Conservation (phyloP, 768 basidiomycete species). For the Mycena floridula region DNA sequence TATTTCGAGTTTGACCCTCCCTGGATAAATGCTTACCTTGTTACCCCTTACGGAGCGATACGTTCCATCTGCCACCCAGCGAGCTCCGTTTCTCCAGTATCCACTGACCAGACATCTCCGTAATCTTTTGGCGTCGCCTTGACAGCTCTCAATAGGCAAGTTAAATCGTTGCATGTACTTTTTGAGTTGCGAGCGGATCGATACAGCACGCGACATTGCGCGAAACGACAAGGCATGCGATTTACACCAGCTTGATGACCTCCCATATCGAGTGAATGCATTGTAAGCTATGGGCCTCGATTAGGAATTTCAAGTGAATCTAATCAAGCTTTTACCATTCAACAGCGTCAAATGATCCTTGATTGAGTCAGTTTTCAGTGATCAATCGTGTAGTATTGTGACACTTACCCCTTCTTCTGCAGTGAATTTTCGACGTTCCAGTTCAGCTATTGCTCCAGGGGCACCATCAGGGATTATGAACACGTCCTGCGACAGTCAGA, state of each 20-base stretch:
- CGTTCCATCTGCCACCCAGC: slow-evolving; percentile 89
- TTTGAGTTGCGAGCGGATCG: slow-evolving; percentile 90
- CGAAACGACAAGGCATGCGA: slow-evolving; percentile 89
- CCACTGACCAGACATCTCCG: slow-evolving; percentile 88
- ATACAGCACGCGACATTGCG: slow-evolving; percentile 88
- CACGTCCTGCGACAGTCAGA: slow-evolving; percentile 61
- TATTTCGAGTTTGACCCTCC: background rate
- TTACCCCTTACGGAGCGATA: slow-evolving; percentile 86
- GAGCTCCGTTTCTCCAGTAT: slow-evolving; percentile 91
- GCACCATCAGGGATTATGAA: slow-evolving; percentile 88
- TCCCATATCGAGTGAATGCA: slow-evolving; percentile 78
- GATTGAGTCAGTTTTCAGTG: background rate
- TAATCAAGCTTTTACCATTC: slow-evolving; percentile 53
- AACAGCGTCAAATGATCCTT: slow-evolving; percentile 93
- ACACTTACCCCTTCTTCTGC: slow-evolving; percentile 89
- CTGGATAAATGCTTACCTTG: slow-evolving; percentile 50
- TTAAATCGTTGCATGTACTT: slow-evolving; percentile 93
- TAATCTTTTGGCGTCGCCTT: slow-evolving; percentile 79
- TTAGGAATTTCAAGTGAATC: background rate
- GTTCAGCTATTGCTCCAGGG: slow-evolving; percentile 78
- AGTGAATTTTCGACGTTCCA: slow-evolving; percentile 93
- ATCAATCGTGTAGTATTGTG: background rate
- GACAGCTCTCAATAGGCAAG: slow-evolving; percentile 77
- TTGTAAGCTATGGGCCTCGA: slow-evolving; percentile 79
- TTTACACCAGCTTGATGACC: slow-evolving; percentile 90